These are phyloP conservation scores for Suillus luteus DNA, from an alignment of 768 basidiomycete species.

Conservation along the genomic window DNA sequence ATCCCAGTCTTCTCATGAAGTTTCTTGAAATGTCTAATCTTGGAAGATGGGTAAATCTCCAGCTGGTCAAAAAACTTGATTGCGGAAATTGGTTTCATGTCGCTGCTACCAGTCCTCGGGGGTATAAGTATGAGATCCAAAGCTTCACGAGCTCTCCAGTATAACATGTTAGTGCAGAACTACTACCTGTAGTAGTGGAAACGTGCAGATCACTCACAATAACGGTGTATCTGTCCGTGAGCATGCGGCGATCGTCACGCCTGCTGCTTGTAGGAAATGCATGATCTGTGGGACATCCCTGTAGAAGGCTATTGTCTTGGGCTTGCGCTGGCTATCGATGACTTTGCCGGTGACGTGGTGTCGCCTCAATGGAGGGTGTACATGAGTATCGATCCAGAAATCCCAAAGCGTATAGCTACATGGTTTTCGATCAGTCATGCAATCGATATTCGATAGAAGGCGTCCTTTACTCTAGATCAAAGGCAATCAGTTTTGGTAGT, in stretches of 20 bases:
- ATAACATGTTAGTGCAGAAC: conserved; percentile 4
- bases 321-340: conserved; percentile 27
- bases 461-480: conserved; percentile 73
- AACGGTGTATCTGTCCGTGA: conserved; percentile 71
- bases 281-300: conserved; percentile 75
- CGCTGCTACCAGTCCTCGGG: conserved; percentile 30
- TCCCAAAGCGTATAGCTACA: conserved; percentile 83
- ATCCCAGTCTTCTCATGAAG: conserved; percentile 74
- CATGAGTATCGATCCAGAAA: conserved; percentile 84
- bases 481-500: conserved; percentile 69
- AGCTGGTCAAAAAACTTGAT: conserved; percentile 66
- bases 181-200: neutral
- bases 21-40: conserved; percentile 77
- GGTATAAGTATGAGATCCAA: conserved; percentile 63
- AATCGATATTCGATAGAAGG: conserved; percentile 11
- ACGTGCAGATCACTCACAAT: conserved; percentile 49
- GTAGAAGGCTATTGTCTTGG: conserved; percentile 63
- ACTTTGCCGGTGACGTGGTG: conserved; percentile 32
- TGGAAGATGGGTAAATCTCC: conserved; percentile 82
- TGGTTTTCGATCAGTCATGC: conserved; percentile 10
- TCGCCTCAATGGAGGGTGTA: conserved; percentile 57
- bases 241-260: conserved; percentile 65
- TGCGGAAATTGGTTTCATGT: conserved; percentile 44
- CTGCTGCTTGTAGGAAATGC: conserved; percentile 51
- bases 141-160: conserved; percentile 64